Evolutionary conservation across 345 rosid species (phyloP).

Genomic region (Rhodamnia rubescens): DNA sequence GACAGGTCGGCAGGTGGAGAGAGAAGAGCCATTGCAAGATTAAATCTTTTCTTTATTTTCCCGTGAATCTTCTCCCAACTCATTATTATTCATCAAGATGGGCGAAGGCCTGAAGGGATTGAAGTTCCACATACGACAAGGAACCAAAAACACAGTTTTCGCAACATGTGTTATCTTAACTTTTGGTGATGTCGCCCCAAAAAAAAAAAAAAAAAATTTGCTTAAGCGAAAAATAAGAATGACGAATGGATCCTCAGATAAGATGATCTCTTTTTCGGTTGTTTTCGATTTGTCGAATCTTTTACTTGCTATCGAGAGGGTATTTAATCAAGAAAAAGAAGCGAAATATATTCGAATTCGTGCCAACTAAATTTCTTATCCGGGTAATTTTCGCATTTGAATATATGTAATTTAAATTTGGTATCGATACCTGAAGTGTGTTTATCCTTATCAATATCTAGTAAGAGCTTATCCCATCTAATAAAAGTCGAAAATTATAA

Average conservation of each 20-base stretch:
- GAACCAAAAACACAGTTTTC: no score
- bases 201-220: background rate
- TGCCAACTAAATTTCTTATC: no score
- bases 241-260: background rate
- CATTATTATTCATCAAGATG: no score
- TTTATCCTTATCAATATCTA: background rate
- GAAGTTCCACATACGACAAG: no score
- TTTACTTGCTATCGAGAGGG: background rate
- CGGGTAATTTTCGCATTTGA: fast-evolving
- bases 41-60: background rate
- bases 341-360: no score
- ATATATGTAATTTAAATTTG: background rate
- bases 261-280: background rate
- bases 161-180: background rate
- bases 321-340: no score
- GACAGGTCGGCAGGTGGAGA: background rate
- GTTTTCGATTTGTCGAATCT: background rate
- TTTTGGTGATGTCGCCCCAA: background rate
- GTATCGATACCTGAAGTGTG: background rate
- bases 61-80: background rate
- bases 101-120: no score
- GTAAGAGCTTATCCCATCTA: background rate
- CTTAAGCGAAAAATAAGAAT: background rate
- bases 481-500: background rate
- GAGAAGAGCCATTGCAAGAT: background rate